These are phyloP conservation scores for Phytophthora constricta DNA, from an alignment of 352 stramenopile species.

Conservation along the genomic window DNA sequence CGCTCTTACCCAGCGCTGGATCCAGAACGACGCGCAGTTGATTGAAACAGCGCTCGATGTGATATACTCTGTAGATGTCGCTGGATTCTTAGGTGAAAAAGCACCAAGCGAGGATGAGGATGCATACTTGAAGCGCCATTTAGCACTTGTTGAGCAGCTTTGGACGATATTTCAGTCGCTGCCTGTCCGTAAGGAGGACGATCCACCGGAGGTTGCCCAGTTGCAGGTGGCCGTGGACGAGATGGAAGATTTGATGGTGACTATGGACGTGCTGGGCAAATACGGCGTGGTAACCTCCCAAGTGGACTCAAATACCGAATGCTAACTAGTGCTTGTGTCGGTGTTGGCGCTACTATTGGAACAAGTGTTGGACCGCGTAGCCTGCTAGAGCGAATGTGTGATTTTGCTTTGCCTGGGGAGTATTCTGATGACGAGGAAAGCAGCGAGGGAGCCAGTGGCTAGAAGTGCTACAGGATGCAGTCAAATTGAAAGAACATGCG, in stretches of 20 bases:
- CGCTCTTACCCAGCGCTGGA: slow-evolving; percentile 48
- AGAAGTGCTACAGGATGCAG: slow-evolving; percentile 62
- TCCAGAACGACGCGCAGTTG: slow-evolving; percentile 61
- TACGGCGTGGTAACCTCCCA: slow-evolving; percentile 44
- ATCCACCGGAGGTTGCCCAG: slow-evolving; percentile 55
- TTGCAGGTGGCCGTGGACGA: slow-evolving; percentile 78
- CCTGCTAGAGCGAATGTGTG: slow-evolving; percentile 62
- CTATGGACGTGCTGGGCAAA: slow-evolving; percentile 70
- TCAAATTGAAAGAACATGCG: slow-evolving; percentile 74
- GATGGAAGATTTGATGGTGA: slow-evolving; percentile 75
- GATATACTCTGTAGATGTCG: slow-evolving; percentile 41
- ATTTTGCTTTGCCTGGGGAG: slow-evolving; percentile 38
- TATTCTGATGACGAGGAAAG: slow-evolving; percentile 18
- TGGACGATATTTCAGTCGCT: slow-evolving; percentile 81
- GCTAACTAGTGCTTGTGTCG: slow-evolving; percentile 34
- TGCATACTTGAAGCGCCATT: slow-evolving; percentile 29
- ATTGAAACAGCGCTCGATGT: slow-evolving; percentile 69
- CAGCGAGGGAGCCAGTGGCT: slow-evolving; percentile 47
- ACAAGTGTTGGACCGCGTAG: slow-evolving; percentile 28
- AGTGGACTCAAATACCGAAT: slow-evolving; percentile 53
- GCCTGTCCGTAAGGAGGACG: slow-evolving; percentile 65
- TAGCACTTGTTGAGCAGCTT: slow-evolving; percentile 58
- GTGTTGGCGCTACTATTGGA: neutral
- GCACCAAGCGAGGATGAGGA: slow-evolving; percentile 15
- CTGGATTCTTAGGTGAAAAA: slow-evolving; percentile 24